phyloP scores from a whole-genome alignment of 73 alveolate genomes.

The Tetrahymena malaccensis region DNA sequence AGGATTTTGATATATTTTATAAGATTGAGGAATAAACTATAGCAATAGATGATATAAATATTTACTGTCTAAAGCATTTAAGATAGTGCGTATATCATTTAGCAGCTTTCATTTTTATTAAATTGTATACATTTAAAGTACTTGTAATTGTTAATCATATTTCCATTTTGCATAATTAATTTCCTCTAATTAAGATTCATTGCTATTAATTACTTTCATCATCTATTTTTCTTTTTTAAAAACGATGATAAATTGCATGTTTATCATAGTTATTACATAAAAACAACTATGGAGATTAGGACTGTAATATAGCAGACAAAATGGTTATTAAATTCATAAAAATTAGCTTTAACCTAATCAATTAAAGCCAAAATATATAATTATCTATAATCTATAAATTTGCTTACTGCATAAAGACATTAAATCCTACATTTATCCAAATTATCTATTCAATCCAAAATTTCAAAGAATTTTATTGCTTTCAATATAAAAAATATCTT shows the following conservation, averaged over 20 bases:
- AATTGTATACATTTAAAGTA: neutral
- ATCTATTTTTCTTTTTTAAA: neutral
- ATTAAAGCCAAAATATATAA: neutral
- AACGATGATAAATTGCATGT: neutral
- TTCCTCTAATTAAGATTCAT: neutral
- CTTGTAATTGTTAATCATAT: neutral
- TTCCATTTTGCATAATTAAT: neutral
- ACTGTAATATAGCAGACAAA: neutral
- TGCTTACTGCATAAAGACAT: neutral
- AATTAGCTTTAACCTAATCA: neutral
- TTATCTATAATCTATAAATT: neutral
- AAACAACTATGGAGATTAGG: neutral
- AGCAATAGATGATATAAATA: neutral
- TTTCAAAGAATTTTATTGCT: neutral
- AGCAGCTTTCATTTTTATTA: neutral
- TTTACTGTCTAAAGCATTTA: neutral
- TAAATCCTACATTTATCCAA: neutral
- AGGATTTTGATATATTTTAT: neutral
- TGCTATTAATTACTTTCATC: neutral
- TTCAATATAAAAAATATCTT: neutral
- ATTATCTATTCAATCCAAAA: neutral
- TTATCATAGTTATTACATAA: too few relatives aligned
- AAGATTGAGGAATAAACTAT: neutral
- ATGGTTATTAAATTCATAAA: too few relatives aligned
- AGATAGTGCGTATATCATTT: neutral